A percentile compares a stretch with the other conserved stretches of the same genome.
phyloP scores from a whole-genome alignment of 1,284 basidiomycete genomes.

The Trichosporon coremiiforme region DNA sequence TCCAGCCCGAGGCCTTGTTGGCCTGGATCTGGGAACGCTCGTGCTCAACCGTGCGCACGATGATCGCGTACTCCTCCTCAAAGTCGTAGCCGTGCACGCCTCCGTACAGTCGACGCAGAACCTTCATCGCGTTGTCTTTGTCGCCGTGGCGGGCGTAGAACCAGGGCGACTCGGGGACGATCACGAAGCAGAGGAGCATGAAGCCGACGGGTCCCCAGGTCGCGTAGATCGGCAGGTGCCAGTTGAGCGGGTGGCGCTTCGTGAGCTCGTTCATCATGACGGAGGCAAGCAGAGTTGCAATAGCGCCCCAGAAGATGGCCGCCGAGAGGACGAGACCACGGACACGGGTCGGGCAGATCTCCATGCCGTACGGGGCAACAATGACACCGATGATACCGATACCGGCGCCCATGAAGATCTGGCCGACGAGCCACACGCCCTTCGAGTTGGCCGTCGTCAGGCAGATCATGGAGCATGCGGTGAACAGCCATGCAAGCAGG shows the following conservation, averaged over 20 bases:
- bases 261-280: slow-evolving; percentile 32
- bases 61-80: slow-evolving; percentile 40
- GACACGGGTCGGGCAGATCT: slow-evolving; percentile 24
- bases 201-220: slow-evolving; percentile 29
- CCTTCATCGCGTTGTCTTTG: slow-evolving; percentile 33
- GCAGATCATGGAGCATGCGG: slow-evolving; percentile 18
- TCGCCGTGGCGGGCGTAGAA: slow-evolving; percentile 32
- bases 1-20: slow-evolving; percentile 18
- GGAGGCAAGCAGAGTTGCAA: slow-evolving; percentile 11
- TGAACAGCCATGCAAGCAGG: slow-evolving; percentile 28
- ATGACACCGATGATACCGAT: slow-evolving; percentile 25
- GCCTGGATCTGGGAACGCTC: slow-evolving; percentile 24
- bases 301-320: slow-evolving; percentile 21
- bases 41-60: slow-evolving; percentile 35
- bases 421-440: slow-evolving; percentile 18
- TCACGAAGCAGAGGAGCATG: slow-evolving; percentile 25
- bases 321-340: slow-evolving; percentile 22
- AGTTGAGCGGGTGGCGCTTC: slow-evolving; percentile 25
- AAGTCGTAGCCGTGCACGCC: slow-evolving; percentile 39
- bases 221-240: slow-evolving; percentile 25
- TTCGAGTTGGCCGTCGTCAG: slow-evolving; percentile 11
- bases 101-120: slow-evolving; percentile 34
- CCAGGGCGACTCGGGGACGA: slow-evolving; percentile 31
- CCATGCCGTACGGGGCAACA: slow-evolving; percentile 27
- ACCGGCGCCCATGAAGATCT: slow-evolving; percentile 29